A percentile compares a stretch with the other conserved stretches of the same genome.
These are phyloP conservation scores for Phytopythium helicoides DNA, from an alignment of 352 stramenopile genomes.

Conservation along the genomic window DNA sequence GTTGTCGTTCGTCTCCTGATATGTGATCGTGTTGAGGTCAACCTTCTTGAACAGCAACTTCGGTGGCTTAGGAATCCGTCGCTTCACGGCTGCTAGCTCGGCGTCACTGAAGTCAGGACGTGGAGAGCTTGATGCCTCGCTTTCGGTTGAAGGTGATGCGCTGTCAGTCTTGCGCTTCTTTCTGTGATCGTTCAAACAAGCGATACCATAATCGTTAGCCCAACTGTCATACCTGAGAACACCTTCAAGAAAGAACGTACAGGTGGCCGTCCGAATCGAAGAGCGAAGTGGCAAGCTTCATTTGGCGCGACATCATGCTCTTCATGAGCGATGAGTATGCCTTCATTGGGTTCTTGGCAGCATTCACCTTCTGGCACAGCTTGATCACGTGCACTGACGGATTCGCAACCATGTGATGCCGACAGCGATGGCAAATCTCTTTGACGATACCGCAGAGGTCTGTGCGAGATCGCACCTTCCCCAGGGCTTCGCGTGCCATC, in stretches of 20 bases:
- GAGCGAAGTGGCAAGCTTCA: conserved; percentile 65
- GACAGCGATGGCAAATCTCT: conserved; percentile 73
- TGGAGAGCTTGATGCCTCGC: conserved; percentile 58
- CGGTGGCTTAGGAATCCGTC: conserved; percentile 77
- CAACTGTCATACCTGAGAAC: background rate
- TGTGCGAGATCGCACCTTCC: conserved; percentile 52
- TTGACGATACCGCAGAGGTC: conserved; percentile 75
- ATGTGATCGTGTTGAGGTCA: conserved; percentile 80
- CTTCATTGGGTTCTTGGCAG: conserved; percentile 73
- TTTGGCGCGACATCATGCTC: conserved; percentile 82
- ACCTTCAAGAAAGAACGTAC: conserved; percentile 33
- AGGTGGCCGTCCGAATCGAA: conserved; percentile 61
- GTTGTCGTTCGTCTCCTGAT: conserved; percentile 85
- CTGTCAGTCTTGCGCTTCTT: conserved; percentile 78
- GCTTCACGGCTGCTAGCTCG: conserved; percentile 77
- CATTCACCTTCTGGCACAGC: conserved; percentile 69
- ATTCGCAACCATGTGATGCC: conserved; percentile 81
- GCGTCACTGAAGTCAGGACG: conserved; percentile 76
- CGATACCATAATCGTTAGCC: conserved; percentile 13
- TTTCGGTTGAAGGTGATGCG: conserved; percentile 58
- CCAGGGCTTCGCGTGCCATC: conserved; percentile 68
- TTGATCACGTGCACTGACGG: conserved; percentile 82
- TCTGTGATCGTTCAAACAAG: conserved; percentile 21
- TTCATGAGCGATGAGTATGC: conserved; percentile 85
- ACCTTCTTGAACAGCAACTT: conserved; percentile 86